Evolutionary conservation across 176 grass and related monocot genomes (phyloP).

Genomic region (Zoysia pacifica): DNA sequence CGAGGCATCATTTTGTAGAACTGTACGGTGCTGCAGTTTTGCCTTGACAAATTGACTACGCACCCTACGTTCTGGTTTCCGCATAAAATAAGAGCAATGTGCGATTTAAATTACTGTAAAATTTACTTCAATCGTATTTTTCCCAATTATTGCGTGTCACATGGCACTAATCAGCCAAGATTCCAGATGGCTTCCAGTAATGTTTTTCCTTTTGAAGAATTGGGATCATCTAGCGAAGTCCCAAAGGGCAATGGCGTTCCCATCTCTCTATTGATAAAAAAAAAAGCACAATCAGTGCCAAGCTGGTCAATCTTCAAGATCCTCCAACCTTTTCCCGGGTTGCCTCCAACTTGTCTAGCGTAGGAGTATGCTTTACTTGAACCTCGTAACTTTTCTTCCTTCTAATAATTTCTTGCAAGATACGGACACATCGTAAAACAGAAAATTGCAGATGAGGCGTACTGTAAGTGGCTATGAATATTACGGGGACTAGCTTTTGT

Average conservation of each 20-base stretch:
- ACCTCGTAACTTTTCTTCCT: background rate
- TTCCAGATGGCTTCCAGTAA: constrained; percentile 16
- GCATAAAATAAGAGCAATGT: background rate
- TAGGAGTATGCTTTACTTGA: background rate
- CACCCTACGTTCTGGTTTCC: too few relatives aligned
- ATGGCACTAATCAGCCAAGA: constrained; percentile 35
- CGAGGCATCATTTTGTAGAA: background rate
- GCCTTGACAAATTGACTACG: background rate
- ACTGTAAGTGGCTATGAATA: background rate
- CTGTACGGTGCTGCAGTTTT: background rate
- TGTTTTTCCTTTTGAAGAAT: background rate
- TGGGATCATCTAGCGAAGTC: background rate
- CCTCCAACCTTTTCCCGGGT: background rate
- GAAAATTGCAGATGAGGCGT: background rate
- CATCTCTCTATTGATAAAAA: background rate
- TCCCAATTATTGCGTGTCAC: constrained; percentile 46
- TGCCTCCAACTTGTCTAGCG: background rate
- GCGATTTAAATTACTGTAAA: background rate
- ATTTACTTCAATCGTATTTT: background rate
- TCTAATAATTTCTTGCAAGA: background rate
- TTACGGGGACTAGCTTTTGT: too few relatives aligned
- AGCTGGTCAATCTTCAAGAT: constrained; percentile 6
- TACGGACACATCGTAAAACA: background rate
- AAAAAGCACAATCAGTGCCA: constrained; percentile 10
- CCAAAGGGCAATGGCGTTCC: constrained; percentile 2